phyloP scores from a whole-genome alignment of 2,329 filamentous ascomycete species.

The Claviceps pusilla region DNA sequence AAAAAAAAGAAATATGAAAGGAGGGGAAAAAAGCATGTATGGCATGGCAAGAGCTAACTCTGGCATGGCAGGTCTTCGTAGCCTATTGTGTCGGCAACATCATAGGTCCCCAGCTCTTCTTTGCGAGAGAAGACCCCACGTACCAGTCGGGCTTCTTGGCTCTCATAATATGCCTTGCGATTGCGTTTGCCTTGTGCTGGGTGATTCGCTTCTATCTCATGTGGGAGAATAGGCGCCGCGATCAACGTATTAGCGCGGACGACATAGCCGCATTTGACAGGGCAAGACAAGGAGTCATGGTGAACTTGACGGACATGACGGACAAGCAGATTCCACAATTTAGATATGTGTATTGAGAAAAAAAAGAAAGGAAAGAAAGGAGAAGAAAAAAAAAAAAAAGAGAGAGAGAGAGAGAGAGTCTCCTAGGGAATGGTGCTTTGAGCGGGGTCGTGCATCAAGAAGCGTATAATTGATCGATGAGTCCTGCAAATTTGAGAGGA shows the following conservation, averaged over 20 bases:
- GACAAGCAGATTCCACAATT: conserved; percentile 40
- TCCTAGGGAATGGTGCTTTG: not conserved
- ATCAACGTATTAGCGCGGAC: conserved; percentile 11
- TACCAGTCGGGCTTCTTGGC: conserved; percentile 48
- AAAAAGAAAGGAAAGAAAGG: too few relatives aligned
- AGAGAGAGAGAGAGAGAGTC: too few relatives aligned
- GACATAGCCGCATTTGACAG: conserved; percentile 2
- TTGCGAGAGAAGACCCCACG: conserved; percentile 38
- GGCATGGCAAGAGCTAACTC: not conserved
- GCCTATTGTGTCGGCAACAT: conserved; percentile 47
- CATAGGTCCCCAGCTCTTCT: conserved; percentile 45
- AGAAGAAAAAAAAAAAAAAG: too few relatives aligned
- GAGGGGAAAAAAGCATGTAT: too few relatives aligned
- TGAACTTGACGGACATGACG: conserved; percentile 30
- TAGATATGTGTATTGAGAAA: conserved; percentile 29
- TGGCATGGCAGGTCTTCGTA: conserved; percentile 30
- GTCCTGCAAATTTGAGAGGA: not conserved
- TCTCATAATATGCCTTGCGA: conserved; percentile 41
- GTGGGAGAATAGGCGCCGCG: conserved; percentile 38
- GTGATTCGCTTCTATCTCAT: conserved; percentile 35
- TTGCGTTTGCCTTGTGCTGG: conserved; percentile 27
- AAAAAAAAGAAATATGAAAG: too few relatives aligned
- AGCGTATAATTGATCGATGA: not conserved
- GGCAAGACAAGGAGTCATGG: conserved; percentile 2
- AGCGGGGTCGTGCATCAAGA: not conserved